Evolutionary conservation across 805 yeast species (phyloP).

Genomic region (Middelhovenomyces tepae): DNA sequence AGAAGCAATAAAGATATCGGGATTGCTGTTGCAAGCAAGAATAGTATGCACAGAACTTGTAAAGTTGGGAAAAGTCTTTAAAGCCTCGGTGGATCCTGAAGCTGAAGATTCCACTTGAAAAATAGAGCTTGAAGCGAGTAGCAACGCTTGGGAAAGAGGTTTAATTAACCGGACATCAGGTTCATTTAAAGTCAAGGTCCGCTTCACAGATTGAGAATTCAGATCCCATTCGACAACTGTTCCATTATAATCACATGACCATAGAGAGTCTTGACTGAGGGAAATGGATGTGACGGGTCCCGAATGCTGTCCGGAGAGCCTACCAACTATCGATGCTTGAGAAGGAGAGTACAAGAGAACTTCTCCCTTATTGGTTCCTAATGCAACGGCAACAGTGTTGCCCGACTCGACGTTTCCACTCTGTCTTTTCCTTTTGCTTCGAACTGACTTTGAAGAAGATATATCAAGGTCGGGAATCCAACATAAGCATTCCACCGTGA

Average conservation of each 20-base stretch:
- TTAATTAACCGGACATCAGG: conserved; percentile 12
- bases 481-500: conserved; percentile 38
- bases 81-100: conserved; percentile 28
- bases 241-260: conserved; percentile 55
- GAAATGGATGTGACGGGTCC: conserved; percentile 38
- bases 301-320: conserved; percentile 39
- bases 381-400: conserved; percentile 43
- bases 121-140: conserved; percentile 63
- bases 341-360: conserved; percentile 60
- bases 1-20: conserved; percentile 50
- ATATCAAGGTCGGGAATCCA: conserved; percentile 37
- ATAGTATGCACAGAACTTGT: conserved; percentile 55
- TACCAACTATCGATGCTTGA: conserved; percentile 46
- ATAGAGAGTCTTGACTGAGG: conserved; percentile 40
- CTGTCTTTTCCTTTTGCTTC: conserved; percentile 23
- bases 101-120: too few species aligned
- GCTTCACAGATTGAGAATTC: conserved; percentile 32
- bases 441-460: conserved; percentile 7
- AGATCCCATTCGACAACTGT: conserved; percentile 55
- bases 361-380: conserved; percentile 60
- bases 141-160: conserved; percentile 17
- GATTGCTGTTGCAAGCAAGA: conserved; percentile 26
- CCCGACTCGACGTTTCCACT: too few species aligned
- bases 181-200: conserved; percentile 15
- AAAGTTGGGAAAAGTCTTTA: conserved; percentile 64